Percentiles rank a stretch among this genome's conserved stretches.
These are phyloP conservation scores for Penicillium fuscoglaucum DNA, from an alignment of 2,329 filamentous ascomycete genomes.

Conservation along the genomic window DNA sequence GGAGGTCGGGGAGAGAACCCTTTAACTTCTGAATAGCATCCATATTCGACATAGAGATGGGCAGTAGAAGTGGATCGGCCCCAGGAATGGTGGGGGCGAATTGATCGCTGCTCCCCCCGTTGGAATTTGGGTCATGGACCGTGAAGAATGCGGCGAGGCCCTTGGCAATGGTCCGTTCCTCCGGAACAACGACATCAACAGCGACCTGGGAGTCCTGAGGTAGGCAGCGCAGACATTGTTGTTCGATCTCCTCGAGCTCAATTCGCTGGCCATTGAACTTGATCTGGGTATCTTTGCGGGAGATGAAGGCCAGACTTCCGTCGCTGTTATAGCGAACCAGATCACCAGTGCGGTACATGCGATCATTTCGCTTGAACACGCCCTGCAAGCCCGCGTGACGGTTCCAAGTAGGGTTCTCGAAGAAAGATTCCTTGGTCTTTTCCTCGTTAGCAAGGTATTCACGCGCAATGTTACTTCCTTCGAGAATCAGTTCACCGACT, in stretches of 20 bases:
- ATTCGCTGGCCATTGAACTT: constrained; percentile 49
- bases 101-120: constrained; percentile 26
- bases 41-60: constrained; percentile 27
- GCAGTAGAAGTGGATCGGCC: constrained; percentile 27
- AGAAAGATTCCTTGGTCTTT: constrained; percentile 39
- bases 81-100: constrained; percentile 19
- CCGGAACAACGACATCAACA: constrained; percentile 44
- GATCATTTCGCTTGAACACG: constrained; percentile 28
- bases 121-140: constrained; percentile 16
- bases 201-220: constrained; percentile 42
- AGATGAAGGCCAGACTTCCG: constrained; percentile 36
- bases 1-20: constrained; percentile 24
- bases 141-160: constrained; percentile 40
- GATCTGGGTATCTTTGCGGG: constrained; percentile 37
- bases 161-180: constrained; percentile 34
- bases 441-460: constrained; percentile 45
- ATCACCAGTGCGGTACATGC: constrained; percentile 43
- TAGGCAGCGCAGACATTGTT: constrained; percentile 42
- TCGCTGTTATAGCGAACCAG: constrained; percentile 40
- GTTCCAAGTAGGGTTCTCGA: constrained; percentile 37
- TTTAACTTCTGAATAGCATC: constrained; percentile 30
- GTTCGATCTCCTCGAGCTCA: constrained; percentile 49
- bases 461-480: constrained; percentile 48
- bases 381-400: constrained; percentile 19
- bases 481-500: constrained; percentile 50